Conservation (phyloP, 192 early-diverging fungal species). For the Coemansia furcata region DNA sequence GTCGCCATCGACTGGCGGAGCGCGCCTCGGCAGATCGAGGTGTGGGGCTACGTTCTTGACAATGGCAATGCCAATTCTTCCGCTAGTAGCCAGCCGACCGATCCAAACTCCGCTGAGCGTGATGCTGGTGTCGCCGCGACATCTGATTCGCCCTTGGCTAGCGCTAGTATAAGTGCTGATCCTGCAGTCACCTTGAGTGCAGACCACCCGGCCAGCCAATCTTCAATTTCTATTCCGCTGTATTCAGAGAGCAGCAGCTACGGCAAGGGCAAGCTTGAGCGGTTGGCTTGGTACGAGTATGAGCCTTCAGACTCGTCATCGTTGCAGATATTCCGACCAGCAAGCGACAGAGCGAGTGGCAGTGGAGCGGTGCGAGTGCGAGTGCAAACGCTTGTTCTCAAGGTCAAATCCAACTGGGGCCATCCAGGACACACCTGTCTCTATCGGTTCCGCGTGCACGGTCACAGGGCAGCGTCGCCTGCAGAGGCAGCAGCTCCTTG, state of each 20-base stretch:
- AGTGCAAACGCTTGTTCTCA: slow-evolving; percentile 57
- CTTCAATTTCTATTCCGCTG: slow-evolving; percentile 21
- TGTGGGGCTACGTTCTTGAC: slow-evolving; percentile 58
- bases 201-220: background rate
- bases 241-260: slow-evolving; percentile 22
- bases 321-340: slow-evolving; percentile 51
- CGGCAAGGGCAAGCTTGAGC: slow-evolving; percentile 21
- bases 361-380: slow-evolving; percentile 44
- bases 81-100: background rate
- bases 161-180: background rate
- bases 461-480: slow-evolving; percentile 14
- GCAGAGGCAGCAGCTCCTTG: slow-evolving; percentile 11
- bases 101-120: background rate
- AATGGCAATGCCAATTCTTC: background rate
- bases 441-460: slow-evolving; percentile 76
- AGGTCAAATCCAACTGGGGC: slow-evolving; percentile 70
- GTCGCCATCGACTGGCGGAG: slow-evolving; percentile 60
- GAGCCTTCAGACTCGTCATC: slow-evolving; percentile 41
- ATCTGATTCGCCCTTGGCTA: background rate
- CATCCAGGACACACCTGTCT: slow-evolving; percentile 68
- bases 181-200: background rate
- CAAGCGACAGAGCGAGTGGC: slow-evolving; percentile 6
- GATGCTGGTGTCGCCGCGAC: background rate
- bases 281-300: slow-evolving; percentile 49
- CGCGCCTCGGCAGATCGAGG: slow-evolving; percentile 63